Base-by-base conservation (phyloP, 768 basidiomycete genomes). In the Atractiella rhizophila region DNA sequence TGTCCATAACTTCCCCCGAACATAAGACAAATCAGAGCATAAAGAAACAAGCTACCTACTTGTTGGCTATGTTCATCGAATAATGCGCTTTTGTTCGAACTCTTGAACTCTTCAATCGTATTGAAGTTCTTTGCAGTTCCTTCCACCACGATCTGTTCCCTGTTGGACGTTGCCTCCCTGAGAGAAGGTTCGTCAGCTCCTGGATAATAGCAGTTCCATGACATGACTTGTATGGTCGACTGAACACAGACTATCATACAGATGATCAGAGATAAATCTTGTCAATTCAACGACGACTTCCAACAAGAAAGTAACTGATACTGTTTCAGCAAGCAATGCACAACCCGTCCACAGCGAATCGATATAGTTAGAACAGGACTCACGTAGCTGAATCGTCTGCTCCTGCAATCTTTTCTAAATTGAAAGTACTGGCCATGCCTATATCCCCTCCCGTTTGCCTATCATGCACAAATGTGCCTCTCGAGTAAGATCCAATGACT, bases 81-180 rank as follows among this genome's bases (percentile, higher is more conserved):
- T 15, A 91, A 58, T n/a, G 70, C 68, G 5, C 74, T 70, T 66
- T 98, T 98, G 52, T 82, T 74, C 1, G 77, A 74, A 6, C 71
- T 69, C 52, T 75, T 82, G 64, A 94, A 96, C 10, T 91, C 83
- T 51, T 96, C 85, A 51, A 96, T 77, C 8, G 88, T 94, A 56
- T 96, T 98, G 63, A 71, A 94, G 59, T 94, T 96, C 66, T 80
- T 85, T 53, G 91, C 65, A 9, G 65, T 62, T 28, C 88, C 91
- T 4, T 51, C 56, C 0, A 71, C 66, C 2, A 59, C 40, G 32
- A 72, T 63, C 11, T 29, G 40, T 12, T 37, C 30, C 27, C 6
- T 5, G 5, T 21, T 3, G 32, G 25, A 13, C 25, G 13, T 21
- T 6, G 13, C 7, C 27, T 19, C 15, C 8, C 7, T 23, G 36